Percentiles rank a stretch among this genome's conserved stretches.
These are phyloP conservation scores for Termitomyces sp. DNA, from an alignment of 768 basidiomycete genomes.

Conservation along the genomic window DNA sequence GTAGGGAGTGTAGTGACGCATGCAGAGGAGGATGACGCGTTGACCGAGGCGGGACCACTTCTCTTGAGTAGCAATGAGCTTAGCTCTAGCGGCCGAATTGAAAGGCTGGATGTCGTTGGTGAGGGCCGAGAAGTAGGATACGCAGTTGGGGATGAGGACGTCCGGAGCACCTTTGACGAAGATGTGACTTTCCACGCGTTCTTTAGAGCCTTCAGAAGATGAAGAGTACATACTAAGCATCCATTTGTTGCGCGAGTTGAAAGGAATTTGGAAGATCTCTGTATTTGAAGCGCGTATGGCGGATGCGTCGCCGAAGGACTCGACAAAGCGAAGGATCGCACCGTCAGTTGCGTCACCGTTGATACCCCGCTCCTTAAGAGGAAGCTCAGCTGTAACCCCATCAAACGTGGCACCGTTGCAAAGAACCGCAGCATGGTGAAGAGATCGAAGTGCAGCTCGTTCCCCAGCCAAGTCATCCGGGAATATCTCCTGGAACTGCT, in stretches of 20 bases:
- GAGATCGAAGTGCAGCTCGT: slow-evolving; percentile 15
- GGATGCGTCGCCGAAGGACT: slow-evolving; percentile 24
- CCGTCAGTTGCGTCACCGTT: slow-evolving; percentile 53
- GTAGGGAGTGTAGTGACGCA: slow-evolving; percentile 24
- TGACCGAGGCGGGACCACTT: slow-evolving; percentile 48
- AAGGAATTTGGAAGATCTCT: slow-evolving; percentile 39
- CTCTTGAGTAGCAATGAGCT: slow-evolving; percentile 30
- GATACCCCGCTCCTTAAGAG: slow-evolving; percentile 30
- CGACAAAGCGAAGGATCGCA: slow-evolving; percentile 49
- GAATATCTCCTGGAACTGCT: slow-evolving; percentile 18
- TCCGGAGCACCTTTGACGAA: slow-evolving; percentile 63
- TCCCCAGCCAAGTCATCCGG: slow-evolving; percentile 8
- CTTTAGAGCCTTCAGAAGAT: not conserved
- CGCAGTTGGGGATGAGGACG: slow-evolving; percentile 42
- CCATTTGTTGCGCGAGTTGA: slow-evolving; percentile 56
- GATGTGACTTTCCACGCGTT: slow-evolving; percentile 26
- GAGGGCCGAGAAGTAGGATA: slow-evolving; percentile 9
- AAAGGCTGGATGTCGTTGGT: slow-evolving; percentile 24
- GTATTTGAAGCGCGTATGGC: slow-evolving; percentile 20
- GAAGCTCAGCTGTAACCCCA: slow-evolving; percentile 21
- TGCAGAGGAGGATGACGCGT: slow-evolving; percentile 50
- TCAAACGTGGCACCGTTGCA: slow-evolving; percentile 60
- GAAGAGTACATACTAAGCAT: slow-evolving; percentile 45
- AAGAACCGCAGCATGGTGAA: slow-evolving; percentile 39
- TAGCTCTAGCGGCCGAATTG: slow-evolving; percentile 17